Conservation (phyloP, 495 filamentous ascomycete genomes). For the Neurospora hispaniola region DNA sequence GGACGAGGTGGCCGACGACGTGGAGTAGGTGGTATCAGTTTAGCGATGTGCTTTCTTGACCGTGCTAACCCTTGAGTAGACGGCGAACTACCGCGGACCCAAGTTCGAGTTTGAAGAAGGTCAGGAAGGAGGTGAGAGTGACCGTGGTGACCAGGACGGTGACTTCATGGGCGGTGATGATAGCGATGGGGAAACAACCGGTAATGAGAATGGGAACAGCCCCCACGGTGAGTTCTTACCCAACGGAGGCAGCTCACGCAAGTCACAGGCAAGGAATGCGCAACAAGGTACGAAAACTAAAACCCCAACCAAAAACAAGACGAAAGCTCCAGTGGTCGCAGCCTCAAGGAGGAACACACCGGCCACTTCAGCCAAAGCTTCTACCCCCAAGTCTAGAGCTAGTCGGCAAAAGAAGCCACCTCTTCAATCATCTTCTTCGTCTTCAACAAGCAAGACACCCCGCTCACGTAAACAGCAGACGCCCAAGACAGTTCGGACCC, state of each 20-base stretch:
- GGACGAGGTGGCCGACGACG: slow-evolving; percentile 71
- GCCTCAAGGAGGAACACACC: neutral
- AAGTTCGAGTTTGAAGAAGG: slow-evolving; percentile 20
- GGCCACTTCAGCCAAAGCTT: neutral
- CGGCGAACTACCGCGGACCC: slow-evolving; percentile 14
- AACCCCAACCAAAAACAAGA: neutral
- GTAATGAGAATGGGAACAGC: slow-evolving; percentile 13
- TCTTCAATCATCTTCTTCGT: slow-evolving; percentile 1
- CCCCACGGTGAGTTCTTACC: slow-evolving; percentile 10
- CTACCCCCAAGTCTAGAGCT: neutral
- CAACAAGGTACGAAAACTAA: neutral
- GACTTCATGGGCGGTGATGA: slow-evolving; percentile 23
- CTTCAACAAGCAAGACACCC: slow-evolving; percentile 1
- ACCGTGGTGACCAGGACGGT: slow-evolving; percentile 18
- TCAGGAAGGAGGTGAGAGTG: slow-evolving; percentile 19
- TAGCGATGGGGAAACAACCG: slow-evolving; percentile 17
- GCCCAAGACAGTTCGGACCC: neutral
- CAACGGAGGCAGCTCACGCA: slow-evolving; percentile 4
- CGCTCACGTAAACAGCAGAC: slow-evolving; percentile 12
- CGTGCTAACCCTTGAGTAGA: slow-evolving; percentile 19
- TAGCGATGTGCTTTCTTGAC: neutral
- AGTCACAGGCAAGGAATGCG: slow-evolving; percentile 1
- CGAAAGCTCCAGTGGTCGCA: neutral
- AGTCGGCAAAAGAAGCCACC: neutral
- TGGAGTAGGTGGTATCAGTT: slow-evolving; percentile 29